Evolutionary conservation across 73 alveolate species (phyloP), one percentile per base, ranked within the genome.

Genomic region (Loxodes magnus): DNA sequence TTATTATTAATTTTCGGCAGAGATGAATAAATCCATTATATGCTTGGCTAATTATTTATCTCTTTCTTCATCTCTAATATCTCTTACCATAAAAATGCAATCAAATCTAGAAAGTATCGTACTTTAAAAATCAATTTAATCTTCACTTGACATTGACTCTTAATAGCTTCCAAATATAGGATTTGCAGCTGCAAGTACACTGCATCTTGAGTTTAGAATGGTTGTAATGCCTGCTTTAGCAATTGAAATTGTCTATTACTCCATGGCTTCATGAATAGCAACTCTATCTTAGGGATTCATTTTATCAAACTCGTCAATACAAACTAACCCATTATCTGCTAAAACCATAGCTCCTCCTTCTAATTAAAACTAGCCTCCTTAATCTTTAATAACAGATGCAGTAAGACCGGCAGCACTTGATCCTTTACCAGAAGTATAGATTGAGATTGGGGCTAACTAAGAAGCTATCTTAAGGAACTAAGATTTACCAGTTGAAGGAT

Each of bases 251-350:
- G 99, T 96, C 63, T 96, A 94, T 81, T 96, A 96, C 78, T 96
- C 99, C 99, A 96, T 96, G 19, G 99, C 99, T 74, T 96, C 99
- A 70, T 96, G 99, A 73, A 96, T 96, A 48, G 99, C 99, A 2
- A 96, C 99, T 56, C 99, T 80, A 74, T 96, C 99, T 57, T 92
- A 92, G 20, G 98, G 78, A 71, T 97, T 81, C 99, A 96, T 96
- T 61, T 96, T 96, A 84, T 96, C 99, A 55, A 96, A 96, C 84
- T 96, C 99, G 78, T 96, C 99, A 29, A 96, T 96, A 60, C 99
- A 96, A 26, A 95, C 99, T 5, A 96, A 93, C 51, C 99, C 99
- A 16, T 98, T 98, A 76, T 93, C 98, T 10, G 99, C 99, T 6
- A 96, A 82, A 6, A 96, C 99, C 98, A 96, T 93, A 1, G 99